A percentile compares a stretch with the other conserved stretches of the same genome.
These are phyloP conservation scores for Lactarius pseudohatsudake DNA, from an alignment of 768 basidiomycete genomes.

Conservation along the genomic window DNA sequence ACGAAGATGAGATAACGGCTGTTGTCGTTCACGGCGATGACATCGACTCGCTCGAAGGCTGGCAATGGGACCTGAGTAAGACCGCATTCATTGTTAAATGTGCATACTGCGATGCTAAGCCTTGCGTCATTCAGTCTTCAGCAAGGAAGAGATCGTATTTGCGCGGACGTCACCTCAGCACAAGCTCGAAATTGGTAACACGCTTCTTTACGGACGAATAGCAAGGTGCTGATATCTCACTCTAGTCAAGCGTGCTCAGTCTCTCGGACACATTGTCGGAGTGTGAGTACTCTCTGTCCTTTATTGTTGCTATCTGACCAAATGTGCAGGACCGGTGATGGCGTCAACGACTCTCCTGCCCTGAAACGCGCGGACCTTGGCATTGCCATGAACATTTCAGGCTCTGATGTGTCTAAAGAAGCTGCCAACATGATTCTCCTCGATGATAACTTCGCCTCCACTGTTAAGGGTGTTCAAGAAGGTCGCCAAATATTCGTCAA, in stretches of 20 bases:
- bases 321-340: conserved; percentile 57
- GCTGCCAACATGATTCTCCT: conserved; percentile 74
- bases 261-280: conserved; percentile 68
- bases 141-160: conserved; percentile 69
- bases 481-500: conserved; percentile 71
- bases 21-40: conserved; percentile 69
- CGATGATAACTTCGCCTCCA: conserved; percentile 72
- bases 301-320: conserved; percentile 13
- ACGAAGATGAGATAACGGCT: conserved; percentile 66
- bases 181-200: conserved; percentile 65
- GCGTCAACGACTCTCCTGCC: conserved; percentile 71
- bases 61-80: conserved; percentile 75
- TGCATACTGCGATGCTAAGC: conserved; percentile 2
- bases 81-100: conserved; percentile 14
- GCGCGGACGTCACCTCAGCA: conserved; percentile 72
- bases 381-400: conserved; percentile 75
- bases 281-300: conserved; percentile 47
- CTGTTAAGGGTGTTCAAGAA: conserved; percentile 69
- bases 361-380: conserved; percentile 72
- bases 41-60: conserved; percentile 63
- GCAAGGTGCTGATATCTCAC: conserved; percentile 4
- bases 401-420: conserved; percentile 72
- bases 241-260: conserved; percentile 69
- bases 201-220: background rate
- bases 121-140: conserved; percentile 49